Evolutionary conservation across 768 basidiomycete genomes (phyloP), one percentile per base, ranked within the genome.

Genomic region (Leccinum rimulosum): DNA sequence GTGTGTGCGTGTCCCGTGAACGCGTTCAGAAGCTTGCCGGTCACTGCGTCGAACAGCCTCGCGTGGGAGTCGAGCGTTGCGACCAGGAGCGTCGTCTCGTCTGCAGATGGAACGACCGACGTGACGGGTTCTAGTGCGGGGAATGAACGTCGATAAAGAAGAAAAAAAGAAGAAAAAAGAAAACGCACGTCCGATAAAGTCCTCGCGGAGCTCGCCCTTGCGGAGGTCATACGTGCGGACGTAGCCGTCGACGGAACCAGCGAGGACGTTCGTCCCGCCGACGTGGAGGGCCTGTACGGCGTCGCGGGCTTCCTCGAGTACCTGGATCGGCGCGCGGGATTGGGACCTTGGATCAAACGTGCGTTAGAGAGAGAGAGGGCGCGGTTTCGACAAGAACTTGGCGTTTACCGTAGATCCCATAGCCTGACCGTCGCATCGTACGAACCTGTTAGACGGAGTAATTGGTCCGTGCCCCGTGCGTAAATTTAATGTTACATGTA

Each of bases 191-290:
- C 96, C 96, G 64, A 98, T 83, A 68, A 86, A 94, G 73, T 99
- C 97, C 48, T 90, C 82, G 8, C 89, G 84, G 30, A 98, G 76
- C 70, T 96, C 86, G 25, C 97, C 97, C 78, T 89, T 93, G 54
- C 97, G 88, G 33, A 99, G 80, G 73, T 99, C 97, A 74, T 98
- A 98, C 9, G 92, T 93, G 19, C 97, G 85, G 48, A 96, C 86
- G 69, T 89, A 82, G 3, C 97, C 96, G 61, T 99, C 97, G 6
- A 97, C 88, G 3, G 93, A 93, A 9, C 93, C 94, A 3, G 92
- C 80, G 43, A 87, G 77, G 65, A 98, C 82, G 54, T 81, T 83
- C 25, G 85, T 83, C 25, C 82, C 70, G 12, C 81, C 84, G 45
- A 94, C 80, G 63, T 87, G 79, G 31, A 98, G 75, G 17, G 88